phyloP scores from a whole-genome alignment of 495 filamentous ascomycete species.

The Daldinia decipiens region DNA sequence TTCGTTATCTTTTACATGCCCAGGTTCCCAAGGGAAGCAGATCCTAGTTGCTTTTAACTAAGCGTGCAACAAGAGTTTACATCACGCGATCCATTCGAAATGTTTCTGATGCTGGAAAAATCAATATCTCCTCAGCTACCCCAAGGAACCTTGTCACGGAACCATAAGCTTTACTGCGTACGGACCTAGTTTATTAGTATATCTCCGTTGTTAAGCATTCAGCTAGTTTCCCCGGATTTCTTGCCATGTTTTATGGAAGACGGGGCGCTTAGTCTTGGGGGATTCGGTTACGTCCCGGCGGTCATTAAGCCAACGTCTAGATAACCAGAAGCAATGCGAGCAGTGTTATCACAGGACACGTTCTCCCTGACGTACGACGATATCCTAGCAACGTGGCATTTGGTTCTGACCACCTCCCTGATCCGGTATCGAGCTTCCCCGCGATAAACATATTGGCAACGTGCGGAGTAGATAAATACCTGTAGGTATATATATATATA shows the following conservation, averaged over 20 bases:
- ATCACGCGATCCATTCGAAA: not conserved
- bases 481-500: not conserved
- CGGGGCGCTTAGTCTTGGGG: constrained; percentile 14
- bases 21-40: not conserved
- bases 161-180: not conserved
- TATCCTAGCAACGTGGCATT: constrained; percentile 20
- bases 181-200: not conserved
- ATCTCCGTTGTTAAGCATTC: constrained; percentile 1
- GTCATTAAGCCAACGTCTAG: constrained; percentile 8
- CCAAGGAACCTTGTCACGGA: not conserved
- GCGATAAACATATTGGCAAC: constrained; percentile 14
- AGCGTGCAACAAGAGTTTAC: not conserved
- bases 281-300: constrained; percentile 20
- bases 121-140: not conserved
- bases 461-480: constrained; percentile 28
- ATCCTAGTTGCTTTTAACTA: not conserved
- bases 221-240: constrained; percentile 3
- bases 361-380: constrained; percentile 10
- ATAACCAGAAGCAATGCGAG: not conserved
- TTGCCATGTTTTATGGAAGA: constrained; percentile 10
- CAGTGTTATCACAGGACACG: constrained; percentile 14
- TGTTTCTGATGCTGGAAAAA: not conserved
- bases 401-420: constrained; percentile 32
- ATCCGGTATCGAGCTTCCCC: constrained; percentile 34
- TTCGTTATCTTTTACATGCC: not conserved